These are phyloP conservation scores for Pythium guiyangense DNA, from an alignment of 352 stramenopile species.

Conservation along the genomic window DNA sequence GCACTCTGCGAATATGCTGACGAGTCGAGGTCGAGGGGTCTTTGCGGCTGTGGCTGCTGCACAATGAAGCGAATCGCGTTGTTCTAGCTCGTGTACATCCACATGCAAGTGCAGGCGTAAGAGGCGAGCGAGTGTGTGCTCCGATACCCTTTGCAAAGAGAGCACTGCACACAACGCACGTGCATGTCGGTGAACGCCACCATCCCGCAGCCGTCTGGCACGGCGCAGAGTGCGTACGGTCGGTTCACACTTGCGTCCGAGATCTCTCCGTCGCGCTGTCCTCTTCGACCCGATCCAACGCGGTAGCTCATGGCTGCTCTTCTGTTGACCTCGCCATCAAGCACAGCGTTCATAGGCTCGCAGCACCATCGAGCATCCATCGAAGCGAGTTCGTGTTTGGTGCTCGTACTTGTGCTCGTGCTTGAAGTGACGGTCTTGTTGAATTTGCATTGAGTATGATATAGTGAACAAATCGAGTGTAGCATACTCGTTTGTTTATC, in stretches of 20 bases:
- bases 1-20: neutral
- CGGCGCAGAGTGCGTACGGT: constrained; percentile 26
- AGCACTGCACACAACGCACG: constrained; percentile 7
- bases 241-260: constrained; percentile 27
- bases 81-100: constrained; percentile 16
- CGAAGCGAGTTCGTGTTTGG: no score
- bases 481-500: no score
- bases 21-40: neutral
- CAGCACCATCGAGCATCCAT: no score
- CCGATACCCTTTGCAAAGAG: no score
- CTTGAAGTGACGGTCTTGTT: no score
- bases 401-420: no score
- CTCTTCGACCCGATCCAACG: constrained; percentile 14
- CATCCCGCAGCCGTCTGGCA: constrained; percentile 14
- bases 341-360: no score
- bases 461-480: no score
- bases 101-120: neutral
- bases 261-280: constrained; percentile 26
- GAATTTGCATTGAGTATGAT: no score
- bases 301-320: neutral
- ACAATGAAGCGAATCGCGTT: constrained; percentile 34
- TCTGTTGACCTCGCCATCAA: neutral
- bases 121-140: neutral
- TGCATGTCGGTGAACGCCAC: constrained; percentile 35
- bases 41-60: neutral